These are phyloP conservation scores for Trichoderma sp. DNA, from an alignment of 2,329 filamentous ascomycete genomes.

Conservation along the genomic window DNA sequence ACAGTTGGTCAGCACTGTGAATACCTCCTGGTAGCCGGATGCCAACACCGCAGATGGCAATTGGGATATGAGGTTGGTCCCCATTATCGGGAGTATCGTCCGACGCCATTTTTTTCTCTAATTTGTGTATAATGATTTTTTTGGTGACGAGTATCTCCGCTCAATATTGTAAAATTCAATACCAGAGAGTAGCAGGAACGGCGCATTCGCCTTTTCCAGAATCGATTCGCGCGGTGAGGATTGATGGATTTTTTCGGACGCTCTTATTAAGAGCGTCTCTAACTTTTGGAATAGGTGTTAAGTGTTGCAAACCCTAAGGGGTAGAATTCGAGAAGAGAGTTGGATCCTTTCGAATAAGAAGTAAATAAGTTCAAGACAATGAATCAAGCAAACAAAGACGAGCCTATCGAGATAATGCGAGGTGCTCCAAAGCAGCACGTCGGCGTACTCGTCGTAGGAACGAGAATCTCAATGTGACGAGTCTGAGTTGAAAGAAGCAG, in stretches of 20 bases:
- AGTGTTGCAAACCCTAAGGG: background rate
- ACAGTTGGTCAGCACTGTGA: conserved; percentile 25
- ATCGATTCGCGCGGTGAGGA: background rate
- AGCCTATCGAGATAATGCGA: background rate
- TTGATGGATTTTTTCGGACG: background rate
- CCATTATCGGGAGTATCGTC: background rate
- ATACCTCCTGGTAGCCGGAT: conserved; percentile 34
- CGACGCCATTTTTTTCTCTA: conserved; percentile 8
- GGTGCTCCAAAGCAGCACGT: conserved; percentile 6
- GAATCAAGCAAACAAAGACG: background rate
- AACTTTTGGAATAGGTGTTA: background rate
- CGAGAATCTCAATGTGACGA: background rate
- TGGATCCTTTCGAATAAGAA: background rate
- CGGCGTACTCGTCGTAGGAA: background rate
- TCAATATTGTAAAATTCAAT: background rate
- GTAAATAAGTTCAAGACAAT: background rate
- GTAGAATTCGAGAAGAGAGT: background rate
- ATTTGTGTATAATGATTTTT: background rate
- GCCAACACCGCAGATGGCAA: conserved; percentile 33
- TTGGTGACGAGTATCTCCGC: background rate
- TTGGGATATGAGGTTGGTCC: conserved; percentile 20
- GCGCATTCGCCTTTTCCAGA: background rate
- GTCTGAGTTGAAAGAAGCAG: background rate
- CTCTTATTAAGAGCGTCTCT: background rate
- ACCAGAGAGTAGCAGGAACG: background rate